phyloP scores from a whole-genome alignment of 371 early-diverging fungal species.

The Fennellomyces sp. region DNA sequence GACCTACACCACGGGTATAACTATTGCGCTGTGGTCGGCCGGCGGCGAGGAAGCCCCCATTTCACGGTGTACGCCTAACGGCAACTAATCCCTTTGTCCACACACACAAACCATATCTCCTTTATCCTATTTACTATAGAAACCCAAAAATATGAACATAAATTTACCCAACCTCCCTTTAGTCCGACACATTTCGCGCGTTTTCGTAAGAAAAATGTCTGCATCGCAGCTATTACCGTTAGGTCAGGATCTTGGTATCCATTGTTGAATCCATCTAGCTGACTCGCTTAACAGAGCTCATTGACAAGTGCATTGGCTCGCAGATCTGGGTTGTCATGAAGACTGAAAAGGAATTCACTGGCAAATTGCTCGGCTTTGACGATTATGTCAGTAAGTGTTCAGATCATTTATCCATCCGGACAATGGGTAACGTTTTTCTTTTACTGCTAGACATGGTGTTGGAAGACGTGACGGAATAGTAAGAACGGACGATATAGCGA shows the following conservation, averaged over 20 bases:
- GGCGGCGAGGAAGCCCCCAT: slow-evolving; percentile 41
- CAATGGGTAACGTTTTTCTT: not conserved
- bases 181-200: not conserved
- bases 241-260: slow-evolving; percentile 20
- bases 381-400: slow-evolving; percentile 96
- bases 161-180: no score
- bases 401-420: not conserved
- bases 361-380: slow-evolving; percentile 95
- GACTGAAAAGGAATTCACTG: slow-evolving; percentile 93
- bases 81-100: slow-evolving; percentile 8
- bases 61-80: slow-evolving; percentile 36
- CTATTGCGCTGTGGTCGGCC: slow-evolving; percentile 68
- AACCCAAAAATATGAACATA: no score
- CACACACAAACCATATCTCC: not conserved
- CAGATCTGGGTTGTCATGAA: slow-evolving; percentile 97
- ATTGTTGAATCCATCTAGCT: not conserved
- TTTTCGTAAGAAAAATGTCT: slow-evolving; percentile 18
- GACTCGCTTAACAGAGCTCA: slow-evolving; percentile 70
- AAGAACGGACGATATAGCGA: slow-evolving; percentile 10
- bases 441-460: slow-evolving; percentile 87
- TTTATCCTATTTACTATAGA: no score
- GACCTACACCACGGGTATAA: slow-evolving; percentile 78
- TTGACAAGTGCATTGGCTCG: slow-evolving; percentile 97
- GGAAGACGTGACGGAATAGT: slow-evolving; percentile 89
- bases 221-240: slow-evolving; percentile 52